These are phyloP conservation scores for Trichosporon ovoides DNA, from an alignment of 1,284 basidiomycete genomes.

Conservation along the genomic window DNA sequence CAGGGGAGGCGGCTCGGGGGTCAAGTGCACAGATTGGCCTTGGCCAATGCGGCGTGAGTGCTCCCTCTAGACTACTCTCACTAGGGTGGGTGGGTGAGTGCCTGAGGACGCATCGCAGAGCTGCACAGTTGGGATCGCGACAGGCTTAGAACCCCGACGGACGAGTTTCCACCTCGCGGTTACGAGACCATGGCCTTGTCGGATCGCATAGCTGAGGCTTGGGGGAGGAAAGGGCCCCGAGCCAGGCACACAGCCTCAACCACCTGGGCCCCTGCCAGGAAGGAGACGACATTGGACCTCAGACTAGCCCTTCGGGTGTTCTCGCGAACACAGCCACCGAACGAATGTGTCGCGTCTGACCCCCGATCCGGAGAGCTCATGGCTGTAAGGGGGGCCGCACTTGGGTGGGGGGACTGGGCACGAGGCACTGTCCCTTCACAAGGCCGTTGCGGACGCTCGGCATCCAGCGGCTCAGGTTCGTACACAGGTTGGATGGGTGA, in stretches of 20 bases:
- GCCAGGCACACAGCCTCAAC: background rate
- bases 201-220: background rate
- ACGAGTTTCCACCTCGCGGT: background rate
- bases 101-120: background rate
- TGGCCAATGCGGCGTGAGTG: background rate
- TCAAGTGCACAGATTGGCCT: background rate
- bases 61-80: background rate
- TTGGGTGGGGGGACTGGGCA: background rate
- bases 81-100: background rate
- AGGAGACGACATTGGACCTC: background rate
- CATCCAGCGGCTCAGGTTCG: background rate
- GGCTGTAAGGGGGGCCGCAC: background rate
- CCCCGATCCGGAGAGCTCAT: background rate
- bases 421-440: background rate
- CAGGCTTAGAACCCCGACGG: background rate
- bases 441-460: background rate
- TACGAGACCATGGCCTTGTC: background rate
- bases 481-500: background rate
- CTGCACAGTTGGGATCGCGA: background rate
- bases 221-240: background rate
- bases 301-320: background rate
- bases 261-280: background rate
- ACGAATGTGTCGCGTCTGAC: background rate
- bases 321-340: background rate
- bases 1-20: conserved; percentile 1